phyloP scores from a whole-genome alignment of 2,329 filamentous ascomycete genomes.

The Paraconiothyrium sp. region DNA sequence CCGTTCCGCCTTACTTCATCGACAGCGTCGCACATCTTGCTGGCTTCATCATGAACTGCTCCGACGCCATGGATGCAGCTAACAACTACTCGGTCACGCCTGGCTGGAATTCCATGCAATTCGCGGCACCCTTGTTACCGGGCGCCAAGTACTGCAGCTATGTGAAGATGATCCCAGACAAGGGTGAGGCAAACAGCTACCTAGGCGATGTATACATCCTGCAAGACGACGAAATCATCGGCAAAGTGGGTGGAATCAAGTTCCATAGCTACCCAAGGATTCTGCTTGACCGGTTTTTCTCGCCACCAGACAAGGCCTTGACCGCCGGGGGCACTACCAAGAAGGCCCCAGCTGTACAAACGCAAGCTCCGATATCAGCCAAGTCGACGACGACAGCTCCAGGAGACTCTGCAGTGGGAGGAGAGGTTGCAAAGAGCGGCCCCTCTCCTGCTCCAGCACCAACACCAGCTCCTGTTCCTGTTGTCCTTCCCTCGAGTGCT shows the following conservation, averaged over 20 bases:
- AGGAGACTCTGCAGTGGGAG: too few species aligned
- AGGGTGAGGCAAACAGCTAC: slow-evolving; percentile 36
- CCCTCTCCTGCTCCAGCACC: not conserved
- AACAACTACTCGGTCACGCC: slow-evolving; percentile 33
- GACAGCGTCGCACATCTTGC: slow-evolving; percentile 27
- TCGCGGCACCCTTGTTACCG: slow-evolving; percentile 26
- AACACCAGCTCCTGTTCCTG: too few species aligned
- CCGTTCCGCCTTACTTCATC: slow-evolving; percentile 26
- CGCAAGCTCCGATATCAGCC: not conserved
- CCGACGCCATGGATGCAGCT: slow-evolving; percentile 27
- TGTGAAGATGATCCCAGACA: slow-evolving; percentile 34
- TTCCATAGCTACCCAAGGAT: slow-evolving; percentile 35
- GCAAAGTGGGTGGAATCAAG: slow-evolving; percentile 40
- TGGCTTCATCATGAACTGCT: slow-evolving; percentile 37
- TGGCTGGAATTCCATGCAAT: slow-evolving; percentile 34
- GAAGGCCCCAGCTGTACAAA: not conserved
- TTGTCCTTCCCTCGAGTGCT: not conserved
- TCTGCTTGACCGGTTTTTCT: slow-evolving; percentile 34
- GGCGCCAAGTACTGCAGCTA: slow-evolving; percentile 30
- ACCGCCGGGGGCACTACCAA: slow-evolving; percentile 10
- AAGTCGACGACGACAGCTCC: too few species aligned
- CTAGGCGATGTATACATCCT: slow-evolving; percentile 55
- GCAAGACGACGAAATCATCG: slow-evolving; percentile 45
- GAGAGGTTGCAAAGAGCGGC: too few species aligned
- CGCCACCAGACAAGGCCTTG: slow-evolving; percentile 13